Evolutionary conservation across 345 rosid species (phyloP).

Genomic region (Streptanthus diversifolius): DNA sequence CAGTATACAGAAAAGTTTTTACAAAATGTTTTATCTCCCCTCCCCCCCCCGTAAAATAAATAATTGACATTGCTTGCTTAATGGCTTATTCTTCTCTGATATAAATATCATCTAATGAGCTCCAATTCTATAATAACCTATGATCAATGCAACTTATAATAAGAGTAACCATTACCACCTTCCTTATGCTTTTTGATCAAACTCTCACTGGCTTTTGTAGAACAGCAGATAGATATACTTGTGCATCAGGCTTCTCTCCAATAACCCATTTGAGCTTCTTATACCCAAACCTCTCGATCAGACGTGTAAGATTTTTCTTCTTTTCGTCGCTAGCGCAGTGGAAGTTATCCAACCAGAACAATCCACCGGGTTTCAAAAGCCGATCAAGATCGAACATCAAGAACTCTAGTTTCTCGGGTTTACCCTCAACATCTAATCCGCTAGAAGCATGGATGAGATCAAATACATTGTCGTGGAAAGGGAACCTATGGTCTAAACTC

Average conservation of each 20-base stretch:
- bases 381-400: constrained; percentile 93
- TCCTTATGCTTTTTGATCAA: constrained; percentile 21
- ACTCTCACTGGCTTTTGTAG: constrained; percentile 84
- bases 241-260: constrained; percentile 70
- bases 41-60: neutral
- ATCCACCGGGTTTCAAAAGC: constrained; percentile 71
- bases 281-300: constrained; percentile 82
- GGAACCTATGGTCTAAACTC: constrained; percentile 90
- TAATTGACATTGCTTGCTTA: neutral
- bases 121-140: constrained; percentile 22
- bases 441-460: constrained; percentile 73
- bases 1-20: neutral
- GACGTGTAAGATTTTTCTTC: constrained; percentile 63
- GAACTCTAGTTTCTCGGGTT: constrained; percentile 81
- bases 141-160: constrained; percentile 16
- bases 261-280: constrained; percentile 94
- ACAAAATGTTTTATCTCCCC: constrained; percentile 2
- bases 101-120: constrained; percentile 3
- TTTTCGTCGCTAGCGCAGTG: constrained; percentile 61
- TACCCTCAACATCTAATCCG: constrained; percentile 62
- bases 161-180: constrained; percentile 3
- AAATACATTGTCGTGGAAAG: constrained; percentile 80
- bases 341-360: constrained; percentile 88
- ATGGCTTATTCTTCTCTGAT: neutral
- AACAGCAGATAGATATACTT: constrained; percentile 78